Percentiles rank a stretch among this genome's conserved stretches.
These are phyloP conservation scores for Lathyrus oleraceus DNA, from an alignment of 306 rosid genomes.

Conservation along the genomic window DNA sequence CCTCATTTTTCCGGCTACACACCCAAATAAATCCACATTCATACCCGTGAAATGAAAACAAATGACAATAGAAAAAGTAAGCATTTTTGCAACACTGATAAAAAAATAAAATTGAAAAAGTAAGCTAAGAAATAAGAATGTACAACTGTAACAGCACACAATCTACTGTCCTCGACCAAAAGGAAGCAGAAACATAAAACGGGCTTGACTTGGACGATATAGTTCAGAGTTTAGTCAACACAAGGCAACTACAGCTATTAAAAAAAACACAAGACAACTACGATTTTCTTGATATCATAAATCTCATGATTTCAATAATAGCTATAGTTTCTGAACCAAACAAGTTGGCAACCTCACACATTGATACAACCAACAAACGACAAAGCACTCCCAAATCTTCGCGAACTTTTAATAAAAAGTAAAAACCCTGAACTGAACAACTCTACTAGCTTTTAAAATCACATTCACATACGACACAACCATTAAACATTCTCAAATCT, in stretches of 20 bases:
- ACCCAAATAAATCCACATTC: conserved; percentile 29
- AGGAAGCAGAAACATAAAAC: conserved; percentile 2
- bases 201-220: neutral
- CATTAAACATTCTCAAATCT: neutral
- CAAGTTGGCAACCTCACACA: neutral
- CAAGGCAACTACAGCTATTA: neutral
- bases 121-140: conserved; percentile 7
- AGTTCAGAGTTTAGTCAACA: conserved; percentile 22
- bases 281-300: neutral
- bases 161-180: neutral
- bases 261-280: neutral
- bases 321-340: neutral
- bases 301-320: conserved; percentile 11
- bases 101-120: neutral
- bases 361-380: neutral
- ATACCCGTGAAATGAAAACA: neutral
- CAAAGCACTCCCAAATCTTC: neutral
- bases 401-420: neutral
- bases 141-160: conserved; percentile 1
- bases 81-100: conserved; percentile 10
- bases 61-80: conserved; percentile 11
- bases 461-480: neutral
- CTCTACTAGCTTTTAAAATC: neutral
- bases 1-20: conserved; percentile 16
- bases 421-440: neutral